These are phyloP conservation scores for Candida michaelii DNA, from an alignment of 805 yeast species.

Conservation along the genomic window DNA sequence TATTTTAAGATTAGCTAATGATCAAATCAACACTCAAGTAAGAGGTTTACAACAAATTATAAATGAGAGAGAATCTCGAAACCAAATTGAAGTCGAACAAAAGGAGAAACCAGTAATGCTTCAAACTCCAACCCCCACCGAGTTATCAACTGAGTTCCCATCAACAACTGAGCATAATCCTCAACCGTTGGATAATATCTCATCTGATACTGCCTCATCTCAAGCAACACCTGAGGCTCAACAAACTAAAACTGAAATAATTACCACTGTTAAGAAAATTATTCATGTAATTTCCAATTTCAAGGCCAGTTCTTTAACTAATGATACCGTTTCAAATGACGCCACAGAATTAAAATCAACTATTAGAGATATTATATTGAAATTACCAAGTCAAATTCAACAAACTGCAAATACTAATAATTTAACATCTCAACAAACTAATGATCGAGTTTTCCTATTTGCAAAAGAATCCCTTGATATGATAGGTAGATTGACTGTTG, in stretches of 20 bases:
- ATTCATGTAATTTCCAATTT: slow-evolving; percentile 83
- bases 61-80: slow-evolving; percentile 39
- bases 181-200: too few relatives aligned
- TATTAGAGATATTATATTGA: slow-evolving; percentile 75
- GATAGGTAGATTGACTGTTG: slow-evolving; percentile 77
- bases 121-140: slow-evolving; percentile 11
- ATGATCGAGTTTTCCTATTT: slow-evolving; percentile 72
- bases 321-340: slow-evolving; percentile 23
- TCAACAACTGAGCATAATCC: background rate
- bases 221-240: slow-evolving; percentile 18
- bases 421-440: slow-evolving; percentile 24
- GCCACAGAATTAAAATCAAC: slow-evolving; percentile 51
- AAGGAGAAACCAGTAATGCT: slow-evolving; percentile 11
- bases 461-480: slow-evolving; percentile 90
- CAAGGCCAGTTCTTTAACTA: slow-evolving; percentile 49
- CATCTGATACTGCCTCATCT: background rate
- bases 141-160: background rate
- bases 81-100: slow-evolving; percentile 7
- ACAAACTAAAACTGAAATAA: slow-evolving; percentile 74
- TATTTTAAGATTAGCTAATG: slow-evolving; percentile 76
- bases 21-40: slow-evolving; percentile 68
- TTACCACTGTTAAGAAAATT: slow-evolving; percentile 85
- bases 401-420: slow-evolving; percentile 27
- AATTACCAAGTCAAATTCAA: slow-evolving; percentile 61
- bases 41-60: slow-evolving; percentile 56